These are phyloP conservation scores for Lomentospora prolificans DNA, from an alignment of 2,329 filamentous ascomycete species.

Conservation along the genomic window DNA sequence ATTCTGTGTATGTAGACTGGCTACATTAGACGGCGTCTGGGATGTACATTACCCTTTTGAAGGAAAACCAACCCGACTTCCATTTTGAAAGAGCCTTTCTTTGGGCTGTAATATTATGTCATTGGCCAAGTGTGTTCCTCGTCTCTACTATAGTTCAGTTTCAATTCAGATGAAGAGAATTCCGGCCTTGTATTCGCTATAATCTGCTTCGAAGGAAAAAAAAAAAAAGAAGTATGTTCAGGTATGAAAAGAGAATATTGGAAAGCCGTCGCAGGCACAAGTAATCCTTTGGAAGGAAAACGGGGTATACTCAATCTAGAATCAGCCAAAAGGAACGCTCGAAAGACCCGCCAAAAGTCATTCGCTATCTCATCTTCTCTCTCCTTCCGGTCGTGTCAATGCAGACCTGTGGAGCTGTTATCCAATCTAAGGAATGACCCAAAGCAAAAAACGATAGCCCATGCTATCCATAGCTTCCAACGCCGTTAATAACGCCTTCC, in stretches of 20 bases:
- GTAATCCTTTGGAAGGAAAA: background rate
- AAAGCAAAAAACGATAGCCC: background rate
- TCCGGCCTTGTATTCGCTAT: constrained; percentile 16
- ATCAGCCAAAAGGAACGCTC: background rate
- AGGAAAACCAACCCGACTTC: background rate
- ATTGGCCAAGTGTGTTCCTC: too few relatives aligned
- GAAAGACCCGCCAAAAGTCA: background rate
- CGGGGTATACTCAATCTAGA: background rate
- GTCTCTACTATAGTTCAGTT: too few relatives aligned
- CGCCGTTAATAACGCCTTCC: background rate
- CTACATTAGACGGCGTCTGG: constrained; percentile 35
- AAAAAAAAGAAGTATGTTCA: constrained; percentile 10
- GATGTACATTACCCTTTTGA: constrained; percentile 19
- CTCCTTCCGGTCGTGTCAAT: background rate
- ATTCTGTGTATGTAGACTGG: constrained; percentile 29
- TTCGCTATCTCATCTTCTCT: background rate
- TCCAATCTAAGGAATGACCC: background rate
- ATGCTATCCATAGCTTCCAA: background rate
- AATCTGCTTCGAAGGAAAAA: constrained; percentile 2
- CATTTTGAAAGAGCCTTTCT: too few relatives aligned
- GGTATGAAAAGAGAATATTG: background rate
- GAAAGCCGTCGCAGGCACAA: too few relatives aligned
- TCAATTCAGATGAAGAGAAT: too few relatives aligned
- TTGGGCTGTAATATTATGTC: too few relatives aligned
- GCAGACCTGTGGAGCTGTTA: background rate